Percentiles rank a stretch among this genome's conserved stretches.
phyloP scores from a whole-genome alignment of 2,329 filamentous ascomycete species.

The Didymella arachidicola region DNA sequence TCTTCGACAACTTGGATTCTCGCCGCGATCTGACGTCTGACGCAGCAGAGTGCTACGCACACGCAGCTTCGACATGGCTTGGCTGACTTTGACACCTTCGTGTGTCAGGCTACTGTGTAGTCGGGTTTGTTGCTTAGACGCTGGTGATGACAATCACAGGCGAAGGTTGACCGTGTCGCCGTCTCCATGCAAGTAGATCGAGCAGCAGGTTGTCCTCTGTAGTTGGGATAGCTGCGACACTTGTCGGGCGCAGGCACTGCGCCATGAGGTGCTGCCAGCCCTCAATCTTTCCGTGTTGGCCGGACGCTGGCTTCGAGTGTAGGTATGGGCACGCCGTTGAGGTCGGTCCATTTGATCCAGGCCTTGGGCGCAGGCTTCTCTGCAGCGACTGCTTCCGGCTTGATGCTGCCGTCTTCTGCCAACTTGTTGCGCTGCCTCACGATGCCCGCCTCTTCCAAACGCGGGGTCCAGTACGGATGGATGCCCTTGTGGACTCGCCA shows the following conservation, averaged over 20 bases:
- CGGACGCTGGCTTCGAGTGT: conserved; percentile 28
- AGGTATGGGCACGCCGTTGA: conserved; percentile 44
- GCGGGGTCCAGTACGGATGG: conserved; percentile 39
- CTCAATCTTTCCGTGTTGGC: conserved; percentile 27
- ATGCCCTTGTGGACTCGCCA: conserved; percentile 39
- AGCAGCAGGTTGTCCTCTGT: not conserved
- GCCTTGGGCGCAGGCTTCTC: conserved; percentile 17
- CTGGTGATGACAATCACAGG: not conserved
- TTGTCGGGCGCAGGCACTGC: not conserved
- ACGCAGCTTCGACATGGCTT: not conserved
- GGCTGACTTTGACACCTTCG: not conserved
- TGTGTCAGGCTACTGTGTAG: not conserved
- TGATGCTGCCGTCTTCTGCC: conserved; percentile 10
- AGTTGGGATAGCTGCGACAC: not conserved
- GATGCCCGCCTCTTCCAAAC: conserved; percentile 31
- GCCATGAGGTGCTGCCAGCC: not conserved
- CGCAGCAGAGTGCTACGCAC: not conserved
- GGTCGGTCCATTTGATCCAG: conserved; percentile 34
- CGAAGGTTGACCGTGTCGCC: too few species aligned
- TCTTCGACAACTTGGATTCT: conserved; percentile 2
- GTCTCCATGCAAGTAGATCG: not conserved
- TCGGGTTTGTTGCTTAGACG: not conserved
- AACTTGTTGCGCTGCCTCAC: conserved; percentile 21
- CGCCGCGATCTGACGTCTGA: not conserved
- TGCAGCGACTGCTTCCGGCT: conserved; percentile 3